phyloP scores from a whole-genome alignment of 2,329 filamentous ascomycete genomes.

The Hirsutella thompsonii region DNA sequence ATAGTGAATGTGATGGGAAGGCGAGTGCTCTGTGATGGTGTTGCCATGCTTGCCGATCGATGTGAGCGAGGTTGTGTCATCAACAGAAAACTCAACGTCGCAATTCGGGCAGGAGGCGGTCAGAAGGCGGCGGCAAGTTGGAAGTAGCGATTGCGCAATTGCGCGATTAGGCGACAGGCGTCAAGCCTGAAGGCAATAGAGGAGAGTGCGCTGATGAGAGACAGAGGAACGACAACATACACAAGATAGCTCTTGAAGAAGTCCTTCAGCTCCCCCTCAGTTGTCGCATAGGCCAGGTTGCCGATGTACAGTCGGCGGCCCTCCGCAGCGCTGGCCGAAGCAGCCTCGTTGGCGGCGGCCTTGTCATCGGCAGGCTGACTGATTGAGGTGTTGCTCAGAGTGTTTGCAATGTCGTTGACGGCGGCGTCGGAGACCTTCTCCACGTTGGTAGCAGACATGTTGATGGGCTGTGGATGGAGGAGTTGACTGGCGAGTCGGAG shows the following conservation, averaged over 20 bases:
- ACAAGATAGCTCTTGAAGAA: conserved; percentile 99
- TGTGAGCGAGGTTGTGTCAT: too few species aligned
- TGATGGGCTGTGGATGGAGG: conserved; percentile 35
- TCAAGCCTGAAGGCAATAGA: not conserved
- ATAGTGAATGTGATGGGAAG: too few species aligned
- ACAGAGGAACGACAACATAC: conserved; percentile 49
- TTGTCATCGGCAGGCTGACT: conserved; percentile 37
- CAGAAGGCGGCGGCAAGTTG: not conserved
- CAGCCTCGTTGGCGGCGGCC: conserved; percentile 69
- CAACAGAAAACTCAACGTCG: too few species aligned
- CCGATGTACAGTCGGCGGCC: conserved; percentile 99
- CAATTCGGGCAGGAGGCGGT: not conserved
- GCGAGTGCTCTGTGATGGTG: too few species aligned
- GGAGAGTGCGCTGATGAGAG: not conserved
- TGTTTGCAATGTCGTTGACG: conserved; percentile 66
- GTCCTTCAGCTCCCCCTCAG: conserved; percentile 98
- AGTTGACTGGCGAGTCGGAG: conserved; percentile 31
- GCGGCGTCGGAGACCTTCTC: conserved; percentile 53
- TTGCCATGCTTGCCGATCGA: too few species aligned
- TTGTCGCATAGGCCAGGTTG: conserved; percentile 99
- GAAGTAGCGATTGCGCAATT: not conserved
- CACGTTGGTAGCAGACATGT: conserved; percentile 64
- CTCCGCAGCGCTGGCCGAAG: conserved; percentile 94
- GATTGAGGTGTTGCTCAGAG: conserved; percentile 63
- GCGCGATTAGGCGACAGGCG: not conserved